phyloP scores from a whole-genome alignment of 75 land plant genomes.

The Pinus taeda region DNA sequence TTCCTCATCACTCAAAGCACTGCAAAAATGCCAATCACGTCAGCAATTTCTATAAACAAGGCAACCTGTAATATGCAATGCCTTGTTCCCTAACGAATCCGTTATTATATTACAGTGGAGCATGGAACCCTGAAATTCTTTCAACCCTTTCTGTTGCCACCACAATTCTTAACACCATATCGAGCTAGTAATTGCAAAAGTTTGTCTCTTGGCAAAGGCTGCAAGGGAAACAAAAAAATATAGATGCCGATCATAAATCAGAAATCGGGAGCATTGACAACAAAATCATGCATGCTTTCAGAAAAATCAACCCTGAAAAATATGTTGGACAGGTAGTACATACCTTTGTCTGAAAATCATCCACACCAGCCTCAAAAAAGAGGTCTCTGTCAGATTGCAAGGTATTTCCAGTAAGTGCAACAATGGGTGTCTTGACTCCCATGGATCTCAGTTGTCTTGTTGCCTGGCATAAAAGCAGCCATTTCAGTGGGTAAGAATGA shows the following conservation, averaged over 20 bases:
- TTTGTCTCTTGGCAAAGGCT: conserved; percentile 37
- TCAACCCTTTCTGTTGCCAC: neutral
- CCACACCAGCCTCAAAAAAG: conserved; percentile 55
- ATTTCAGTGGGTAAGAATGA: neutral
- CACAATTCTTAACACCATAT: conserved; percentile 25
- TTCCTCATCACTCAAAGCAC: neutral
- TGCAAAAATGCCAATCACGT: neutral
- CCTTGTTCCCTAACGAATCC: neutral
- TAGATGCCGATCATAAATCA: no score
- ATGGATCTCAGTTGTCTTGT: conserved; percentile 45
- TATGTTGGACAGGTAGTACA: neutral
- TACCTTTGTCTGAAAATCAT: conserved; percentile 43
- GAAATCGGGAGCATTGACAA: no score
- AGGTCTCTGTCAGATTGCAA: conserved; percentile 45
- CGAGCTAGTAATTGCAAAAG: conserved; percentile 35
- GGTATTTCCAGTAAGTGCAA: conserved; percentile 58
- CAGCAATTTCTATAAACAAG: neutral
- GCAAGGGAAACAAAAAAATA: conserved; percentile 2
- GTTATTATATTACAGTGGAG: neutral
- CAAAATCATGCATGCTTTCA: neutral
- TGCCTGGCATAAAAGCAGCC: conserved; percentile 21
- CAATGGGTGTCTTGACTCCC: conserved; percentile 62
- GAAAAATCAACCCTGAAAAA: neutral
- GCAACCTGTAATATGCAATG: conserved; percentile 33
- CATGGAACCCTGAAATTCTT: neutral